Evolutionary conservation across 2,329 filamentous ascomycete species (phyloP).

Genomic region (Xylariaceae sp.): DNA sequence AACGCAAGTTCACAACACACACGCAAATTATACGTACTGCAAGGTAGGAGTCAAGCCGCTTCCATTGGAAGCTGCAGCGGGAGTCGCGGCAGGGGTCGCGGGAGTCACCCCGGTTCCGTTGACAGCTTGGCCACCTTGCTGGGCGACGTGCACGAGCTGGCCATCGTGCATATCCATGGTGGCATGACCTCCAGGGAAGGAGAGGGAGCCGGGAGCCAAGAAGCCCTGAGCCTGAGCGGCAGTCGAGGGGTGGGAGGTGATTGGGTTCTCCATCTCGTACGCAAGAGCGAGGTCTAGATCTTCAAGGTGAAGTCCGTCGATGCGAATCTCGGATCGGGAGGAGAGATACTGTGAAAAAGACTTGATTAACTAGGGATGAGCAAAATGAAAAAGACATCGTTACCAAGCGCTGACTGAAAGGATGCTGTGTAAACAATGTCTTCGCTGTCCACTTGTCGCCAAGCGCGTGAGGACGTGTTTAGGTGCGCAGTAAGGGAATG

Average conservation of each 20-base stretch:
- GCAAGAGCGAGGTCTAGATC: slow-evolving; percentile 3
- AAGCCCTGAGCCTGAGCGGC: slow-evolving; percentile 94
- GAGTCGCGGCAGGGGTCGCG: slow-evolving; percentile 87
- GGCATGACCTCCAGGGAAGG: slow-evolving; percentile 80
- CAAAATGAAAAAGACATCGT: neutral
- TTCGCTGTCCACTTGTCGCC: too few relatives aligned
- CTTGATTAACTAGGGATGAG: neutral
- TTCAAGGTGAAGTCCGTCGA: slow-evolving; percentile 9
- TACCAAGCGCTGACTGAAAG: too few relatives aligned
- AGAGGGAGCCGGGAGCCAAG: slow-evolving; percentile 86
- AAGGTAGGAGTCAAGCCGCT: slow-evolving; percentile 90
- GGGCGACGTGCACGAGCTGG: slow-evolving; percentile 45
- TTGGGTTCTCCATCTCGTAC: slow-evolving; percentile 28
- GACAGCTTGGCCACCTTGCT: slow-evolving; percentile 56
- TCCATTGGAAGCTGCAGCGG: slow-evolving; percentile 75
- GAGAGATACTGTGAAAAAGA: slow-evolving; percentile 6
- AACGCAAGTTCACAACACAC: slow-evolving; percentile 45
- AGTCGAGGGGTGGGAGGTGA: slow-evolving; percentile 73
- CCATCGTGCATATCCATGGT: slow-evolving; percentile 81
- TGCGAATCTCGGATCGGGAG: neutral
- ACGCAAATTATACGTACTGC: slow-evolving; percentile 77
- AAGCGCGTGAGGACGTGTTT: too few relatives aligned
- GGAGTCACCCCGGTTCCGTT: slow-evolving; percentile 80
- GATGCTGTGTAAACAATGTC: too few relatives aligned
- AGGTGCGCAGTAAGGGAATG: too few relatives aligned